Evolutionary conservation across 768 basidiomycete genomes (phyloP).

Genomic region (Dioszegia crocea): DNA sequence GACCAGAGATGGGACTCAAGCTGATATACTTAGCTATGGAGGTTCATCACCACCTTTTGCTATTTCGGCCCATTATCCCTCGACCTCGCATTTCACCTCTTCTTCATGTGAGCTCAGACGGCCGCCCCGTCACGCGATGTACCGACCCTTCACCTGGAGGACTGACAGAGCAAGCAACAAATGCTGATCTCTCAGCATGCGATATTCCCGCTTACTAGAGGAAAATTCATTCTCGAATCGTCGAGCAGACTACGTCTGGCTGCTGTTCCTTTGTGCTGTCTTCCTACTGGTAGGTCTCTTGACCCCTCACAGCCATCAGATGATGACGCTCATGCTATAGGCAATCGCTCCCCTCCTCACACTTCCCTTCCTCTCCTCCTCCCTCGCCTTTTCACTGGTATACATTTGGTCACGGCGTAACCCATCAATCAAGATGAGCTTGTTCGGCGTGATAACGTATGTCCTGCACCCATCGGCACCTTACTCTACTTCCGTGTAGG

Average conservation of each 20-base stretch:
- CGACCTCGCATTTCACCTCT: constrained; percentile 93
- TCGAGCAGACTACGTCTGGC: constrained; percentile 92
- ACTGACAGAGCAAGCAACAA: too few relatives aligned
- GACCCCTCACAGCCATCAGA: background rate
- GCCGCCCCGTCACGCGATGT: too few relatives aligned
- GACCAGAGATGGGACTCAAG: background rate
- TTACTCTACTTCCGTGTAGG: background rate
- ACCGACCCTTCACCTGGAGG: too few relatives aligned
- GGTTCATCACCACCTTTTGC: constrained; percentile 83
- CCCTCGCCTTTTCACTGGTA: constrained; percentile 89
- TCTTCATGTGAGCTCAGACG: constrained; percentile 93
- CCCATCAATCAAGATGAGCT: constrained; percentile 88
- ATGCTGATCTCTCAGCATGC: constrained; percentile 61
- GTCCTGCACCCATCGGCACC: constrained; percentile 1
- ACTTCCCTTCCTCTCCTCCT: constrained; percentile 86
- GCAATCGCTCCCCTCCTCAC: constrained; percentile 80
- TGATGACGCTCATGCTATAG: constrained; percentile 52
- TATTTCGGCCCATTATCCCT: constrained; percentile 91
- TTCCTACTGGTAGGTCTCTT: constrained; percentile 71
- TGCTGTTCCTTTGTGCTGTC: constrained; percentile 73
- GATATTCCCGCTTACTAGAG: constrained; percentile 93
- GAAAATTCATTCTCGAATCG: constrained; percentile 90
- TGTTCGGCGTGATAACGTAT: constrained; percentile 83
- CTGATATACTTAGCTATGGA: constrained; percentile 65
- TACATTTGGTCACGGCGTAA: constrained; percentile 96